Evolutionary conservation across 2,329 filamentous ascomycete genomes (phyloP).

Genomic region (Neofusicoccum sp.): DNA sequence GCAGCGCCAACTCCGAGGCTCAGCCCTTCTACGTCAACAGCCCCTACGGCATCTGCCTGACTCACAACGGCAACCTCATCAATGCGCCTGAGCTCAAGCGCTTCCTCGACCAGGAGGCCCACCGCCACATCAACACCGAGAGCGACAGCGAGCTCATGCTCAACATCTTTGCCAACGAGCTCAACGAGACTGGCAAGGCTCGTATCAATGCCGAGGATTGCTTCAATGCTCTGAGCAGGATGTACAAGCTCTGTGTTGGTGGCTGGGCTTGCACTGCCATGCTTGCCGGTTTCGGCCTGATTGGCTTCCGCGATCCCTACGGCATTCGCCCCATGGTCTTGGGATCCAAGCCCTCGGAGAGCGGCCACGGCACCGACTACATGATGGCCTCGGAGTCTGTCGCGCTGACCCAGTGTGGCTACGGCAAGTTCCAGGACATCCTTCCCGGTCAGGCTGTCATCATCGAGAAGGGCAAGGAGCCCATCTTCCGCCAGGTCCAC

Average conservation of each 20-base stretch:
- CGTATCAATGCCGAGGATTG: constrained; percentile 76
- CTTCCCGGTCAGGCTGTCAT: constrained; percentile 82
- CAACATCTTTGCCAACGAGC: constrained; percentile 81
- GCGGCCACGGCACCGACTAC: constrained; percentile 70
- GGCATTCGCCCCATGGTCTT: constrained; percentile 82
- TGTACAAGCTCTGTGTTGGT: constrained; percentile 71
- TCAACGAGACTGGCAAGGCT: constrained; percentile 76
- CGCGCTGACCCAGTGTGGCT: constrained; percentile 77
- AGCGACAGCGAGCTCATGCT: constrained; percentile 85
- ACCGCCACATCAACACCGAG: constrained; percentile 86
- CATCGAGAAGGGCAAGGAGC: constrained; percentile 71
- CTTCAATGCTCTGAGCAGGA: constrained; percentile 67
- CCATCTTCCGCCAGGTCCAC: constrained; percentile 74
- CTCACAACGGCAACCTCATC: constrained; percentile 87
- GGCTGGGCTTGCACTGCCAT: constrained; percentile 80
- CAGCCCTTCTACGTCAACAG: constrained; percentile 91
- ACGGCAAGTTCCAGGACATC: constrained; percentile 72
- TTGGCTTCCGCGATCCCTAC: constrained; percentile 75
- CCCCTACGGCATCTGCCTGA: constrained; percentile 77
- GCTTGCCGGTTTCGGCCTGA: constrained; percentile 76
- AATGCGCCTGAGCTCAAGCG: constrained; percentile 68
- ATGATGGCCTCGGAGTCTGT: constrained; percentile 90
- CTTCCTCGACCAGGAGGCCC: constrained; percentile 74
- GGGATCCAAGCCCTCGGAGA: constrained; percentile 68
- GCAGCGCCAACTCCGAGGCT: constrained; percentile 77